Base-by-base conservation (phyloP, 2,329 filamentous ascomycete species). In the Trichophyton mentagrophytes region DNA sequence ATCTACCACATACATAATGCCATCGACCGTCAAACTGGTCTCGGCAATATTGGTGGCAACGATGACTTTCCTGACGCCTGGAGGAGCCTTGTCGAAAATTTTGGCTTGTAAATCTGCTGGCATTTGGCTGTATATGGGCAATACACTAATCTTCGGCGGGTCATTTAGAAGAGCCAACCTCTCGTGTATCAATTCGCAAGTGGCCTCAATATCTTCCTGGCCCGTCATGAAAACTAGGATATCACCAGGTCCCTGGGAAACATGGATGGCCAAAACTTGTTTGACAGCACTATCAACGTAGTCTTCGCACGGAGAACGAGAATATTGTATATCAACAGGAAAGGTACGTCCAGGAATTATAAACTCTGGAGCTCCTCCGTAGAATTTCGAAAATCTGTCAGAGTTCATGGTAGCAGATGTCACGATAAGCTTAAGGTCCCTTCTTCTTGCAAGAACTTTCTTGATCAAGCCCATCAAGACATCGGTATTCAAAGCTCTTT, bases 71-170 rank as follows among this genome's bases (percentile, higher is more conserved):
- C 93, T 85, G 3, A 96, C 91, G 1, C 93, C 93, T 0, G 91
- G 87, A 1, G 89, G 80, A 1, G 95, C 93, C 65, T 86, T 85
- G 70, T 99, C 92, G 68, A 99, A 99, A 65, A 99, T 99, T 74
- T 95, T 97, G 62, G 93, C 90, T 73, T 99, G 95, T 40, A 99
- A 78, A 72, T 99, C 95, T 38, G 93, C 93, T 1, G 93, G 95
- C 93, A 99, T 96, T 73, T 99, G 93, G 80, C 90, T 96, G 82
- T 99, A 99, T 60, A 99, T 97, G 0, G 95, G 95, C 30, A 99
- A 76, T 60, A 99, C 95, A 70, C 89, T 92, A 62, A 99, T 83
- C 70, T 96, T 92, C 1, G 93, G 91, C 0, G 93, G 92, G 68
- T 99, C 91, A 64, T 96, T 97, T 36, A 99, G 81, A 33, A 92